Base-by-base conservation (phyloP, 2,329 filamentous ascomycete genomes). In the Aspergillus melleus region DNA sequence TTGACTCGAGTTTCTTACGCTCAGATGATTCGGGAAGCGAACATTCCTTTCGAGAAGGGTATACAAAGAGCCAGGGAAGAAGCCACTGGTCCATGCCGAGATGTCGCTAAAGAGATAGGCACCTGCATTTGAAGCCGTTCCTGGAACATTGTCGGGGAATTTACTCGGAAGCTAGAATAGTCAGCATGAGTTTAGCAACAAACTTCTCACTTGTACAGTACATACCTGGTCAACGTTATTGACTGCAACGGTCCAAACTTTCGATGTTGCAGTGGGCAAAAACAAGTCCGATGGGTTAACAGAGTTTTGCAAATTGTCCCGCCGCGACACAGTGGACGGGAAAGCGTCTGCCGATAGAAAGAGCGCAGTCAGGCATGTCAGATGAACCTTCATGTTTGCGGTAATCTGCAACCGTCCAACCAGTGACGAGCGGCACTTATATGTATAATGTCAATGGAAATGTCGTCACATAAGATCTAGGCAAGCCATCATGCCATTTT, bases 81-180 rank as follows among this genome's bases (percentile, higher is more conserved):
- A 68, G 24, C 68, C 68, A 44, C 64, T 68, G 26, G 66, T 70
- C 68, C 68, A 69, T 32, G 67, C 68, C 11, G 62, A 49, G 16
- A 60, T 59, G 16, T 64, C 60, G 8, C 57, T 51, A 39, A 63
- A 59, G 6, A 61, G 10, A n/a, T 65, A 66, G 9, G 49, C 44
- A 8, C 60, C 62, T 4, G 55, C 42, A 16, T 55, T 50, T 19
- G 52, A 12, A 6, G 58, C 62, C 20, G 54, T 49, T 47, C 61
- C 55, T 11, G 63, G 63, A 29, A 68, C 59, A 54, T 55, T 49
- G 4, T 55, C 9, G 57, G 53, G 53, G n/a, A 55, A 55, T 19
- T 26, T 42, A 32, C 20, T 42, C 14, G 53, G 53, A 22, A 55
- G 53, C 53, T 55, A 11, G n/a, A 14, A n/a, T n/a, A 19, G 24